Percentiles rank a stretch among this genome's conserved stretches.
phyloP scores from a whole-genome alignment of 352 stramenopile species.

The Pythium biforme region DNA sequence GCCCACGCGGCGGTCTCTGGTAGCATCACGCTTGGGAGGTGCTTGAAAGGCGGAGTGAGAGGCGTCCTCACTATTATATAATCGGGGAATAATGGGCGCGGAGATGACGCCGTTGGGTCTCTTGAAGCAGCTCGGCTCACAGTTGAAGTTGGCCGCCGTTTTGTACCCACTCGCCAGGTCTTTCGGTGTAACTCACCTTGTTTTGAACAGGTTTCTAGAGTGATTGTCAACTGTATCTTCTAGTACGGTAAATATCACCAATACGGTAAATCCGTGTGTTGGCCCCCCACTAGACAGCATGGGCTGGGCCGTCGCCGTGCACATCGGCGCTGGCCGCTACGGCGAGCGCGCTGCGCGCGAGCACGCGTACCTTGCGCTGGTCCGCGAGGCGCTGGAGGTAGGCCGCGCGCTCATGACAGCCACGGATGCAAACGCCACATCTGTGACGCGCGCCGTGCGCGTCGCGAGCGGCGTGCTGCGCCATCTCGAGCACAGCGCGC shows the following conservation, averaged over 20 bases:
- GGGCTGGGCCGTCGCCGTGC: constrained; percentile 59
- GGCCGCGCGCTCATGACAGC: constrained; percentile 3
- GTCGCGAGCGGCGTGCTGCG: constrained; percentile 38
- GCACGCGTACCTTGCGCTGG: constrained; percentile 39
- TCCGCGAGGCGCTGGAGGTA: constrained; percentile 29
- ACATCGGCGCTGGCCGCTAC: constrained; percentile 51
- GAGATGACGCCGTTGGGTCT: too few relatives aligned
- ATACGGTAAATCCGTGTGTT: not conserved
- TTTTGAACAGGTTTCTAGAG: too few relatives aligned
- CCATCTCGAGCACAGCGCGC: constrained; percentile 43
- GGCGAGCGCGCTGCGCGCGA: constrained; percentile 37
- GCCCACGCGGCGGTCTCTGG: not conserved
- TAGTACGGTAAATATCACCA: too few relatives aligned
- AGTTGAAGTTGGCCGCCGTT: too few relatives aligned
- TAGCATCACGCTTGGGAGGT: too few relatives aligned
- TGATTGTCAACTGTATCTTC: too few relatives aligned
- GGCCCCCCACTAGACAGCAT: constrained; percentile 1
- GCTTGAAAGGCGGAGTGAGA: too few relatives aligned
- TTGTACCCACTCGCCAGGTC: too few relatives aligned
- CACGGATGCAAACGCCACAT: constrained; percentile 1
- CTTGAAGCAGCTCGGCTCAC: too few relatives aligned
- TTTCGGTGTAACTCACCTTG: too few relatives aligned
- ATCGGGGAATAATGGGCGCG: too few relatives aligned
- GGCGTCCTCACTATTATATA: too few relatives aligned
- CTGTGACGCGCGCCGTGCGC: constrained; percentile 14